A percentile compares a stretch with the other conserved stretches of the same genome.
Evolutionary conservation across 192 early-diverging fungal genomes (phyloP).

Genomic region (Entophlyctis helioformis): DNA sequence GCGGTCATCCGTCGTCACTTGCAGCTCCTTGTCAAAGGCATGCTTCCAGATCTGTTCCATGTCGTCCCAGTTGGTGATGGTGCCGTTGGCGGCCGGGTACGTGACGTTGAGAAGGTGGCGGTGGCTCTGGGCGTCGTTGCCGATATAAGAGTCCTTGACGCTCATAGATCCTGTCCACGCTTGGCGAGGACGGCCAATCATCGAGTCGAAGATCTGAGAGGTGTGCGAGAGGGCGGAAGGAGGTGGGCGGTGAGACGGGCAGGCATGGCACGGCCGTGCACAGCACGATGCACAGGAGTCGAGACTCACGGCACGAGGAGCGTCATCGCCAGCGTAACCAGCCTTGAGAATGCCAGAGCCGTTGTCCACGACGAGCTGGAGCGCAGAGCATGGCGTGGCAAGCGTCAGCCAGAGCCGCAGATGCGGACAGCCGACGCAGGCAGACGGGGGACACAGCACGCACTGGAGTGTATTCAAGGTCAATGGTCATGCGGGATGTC

Average conservation of each 20-base stretch:
- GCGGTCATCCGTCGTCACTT: slow-evolving; percentile 54
- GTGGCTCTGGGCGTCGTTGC: slow-evolving; percentile 56
- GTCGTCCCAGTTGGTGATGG: slow-evolving; percentile 58
- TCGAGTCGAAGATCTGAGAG: slow-evolving; percentile 36
- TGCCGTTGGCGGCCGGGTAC: slow-evolving; percentile 54
- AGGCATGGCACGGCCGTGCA: too few species aligned
- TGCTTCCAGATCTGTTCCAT: slow-evolving; percentile 61
- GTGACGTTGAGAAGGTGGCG: slow-evolving; percentile 48
- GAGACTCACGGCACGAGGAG: slow-evolving; percentile 42
- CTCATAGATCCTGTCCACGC: slow-evolving; percentile 52
- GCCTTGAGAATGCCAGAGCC: slow-evolving; percentile 56
- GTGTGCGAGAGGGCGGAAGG: too few species aligned
- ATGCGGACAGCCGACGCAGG: too few species aligned
- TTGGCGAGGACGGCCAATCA: slow-evolving; percentile 49
- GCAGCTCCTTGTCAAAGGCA: slow-evolving; percentile 54
- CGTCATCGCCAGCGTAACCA: slow-evolving; percentile 51
- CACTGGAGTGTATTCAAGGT: too few species aligned
- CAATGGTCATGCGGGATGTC: too few species aligned
- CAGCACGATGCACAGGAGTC: too few species aligned
- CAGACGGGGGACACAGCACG: too few species aligned
- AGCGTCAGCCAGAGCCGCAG: too few species aligned
- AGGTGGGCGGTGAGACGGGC: too few species aligned
- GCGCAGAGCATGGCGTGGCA: too few species aligned
- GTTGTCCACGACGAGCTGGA: slow-evolving; percentile 43
- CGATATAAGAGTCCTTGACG: slow-evolving; percentile 55